Conservation (phyloP, 2,329 filamentous ascomycete species). For the Hawksworthiomyces lignivorus region DNA sequence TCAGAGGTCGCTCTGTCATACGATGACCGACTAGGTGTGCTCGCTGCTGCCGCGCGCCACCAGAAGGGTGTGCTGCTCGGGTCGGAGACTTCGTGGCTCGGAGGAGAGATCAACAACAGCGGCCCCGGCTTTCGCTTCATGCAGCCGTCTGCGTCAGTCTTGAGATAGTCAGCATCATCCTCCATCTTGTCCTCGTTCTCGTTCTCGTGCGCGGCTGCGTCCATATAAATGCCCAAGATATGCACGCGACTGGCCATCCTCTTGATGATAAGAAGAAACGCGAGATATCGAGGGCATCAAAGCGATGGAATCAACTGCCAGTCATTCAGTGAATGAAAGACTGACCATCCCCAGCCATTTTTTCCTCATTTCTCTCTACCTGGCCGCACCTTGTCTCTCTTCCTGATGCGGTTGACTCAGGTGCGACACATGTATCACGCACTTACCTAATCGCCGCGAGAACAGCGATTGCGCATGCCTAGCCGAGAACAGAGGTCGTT, state of each 20-base stretch:
- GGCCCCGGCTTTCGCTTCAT: conserved; percentile 10
- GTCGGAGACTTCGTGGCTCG: conserved; percentile 1
- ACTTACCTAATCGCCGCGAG: neutral
- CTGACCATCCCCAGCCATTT: neutral
- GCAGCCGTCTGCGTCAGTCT: conserved; percentile 10
- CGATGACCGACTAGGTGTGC: no score
- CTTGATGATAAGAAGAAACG: no score
- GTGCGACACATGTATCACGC: neutral
- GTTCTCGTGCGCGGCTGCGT: no score
- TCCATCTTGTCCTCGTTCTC: no score
- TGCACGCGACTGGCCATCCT: no score
- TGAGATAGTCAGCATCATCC: neutral
- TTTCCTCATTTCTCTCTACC: neutral
- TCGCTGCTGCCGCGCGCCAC: conserved; percentile 7
- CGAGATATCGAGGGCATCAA: no score
- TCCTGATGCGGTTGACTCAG: neutral
- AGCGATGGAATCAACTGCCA: no score
- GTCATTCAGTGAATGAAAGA: no score
- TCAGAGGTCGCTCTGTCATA: no score
- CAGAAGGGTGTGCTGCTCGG: conserved; percentile 8
- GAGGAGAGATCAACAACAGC: conserved; percentile 6
- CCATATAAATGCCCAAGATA: no score
- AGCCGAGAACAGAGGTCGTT: neutral
- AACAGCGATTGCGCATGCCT: neutral
- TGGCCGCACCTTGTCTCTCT: neutral